Evolutionary conservation across 2,329 filamentous ascomycete genomes (phyloP).

Genomic region (Cladophialophora chaetospira): DNA sequence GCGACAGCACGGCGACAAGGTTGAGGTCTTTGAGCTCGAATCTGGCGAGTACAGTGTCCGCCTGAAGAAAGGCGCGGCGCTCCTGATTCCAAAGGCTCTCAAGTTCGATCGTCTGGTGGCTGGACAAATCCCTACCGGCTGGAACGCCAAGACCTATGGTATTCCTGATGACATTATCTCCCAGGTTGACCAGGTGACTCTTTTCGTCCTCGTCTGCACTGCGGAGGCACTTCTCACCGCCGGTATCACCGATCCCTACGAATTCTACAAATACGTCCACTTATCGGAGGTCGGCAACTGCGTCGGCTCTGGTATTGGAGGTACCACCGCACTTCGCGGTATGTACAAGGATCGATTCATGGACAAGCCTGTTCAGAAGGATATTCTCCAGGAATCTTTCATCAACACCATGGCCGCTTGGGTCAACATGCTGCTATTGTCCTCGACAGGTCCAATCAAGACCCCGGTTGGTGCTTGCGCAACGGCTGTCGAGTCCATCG

Average conservation of each 20-base stretch:
- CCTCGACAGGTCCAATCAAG: constrained; percentile 97
- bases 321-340: constrained; percentile 83
- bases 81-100: constrained; percentile 95
- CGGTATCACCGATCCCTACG: constrained; percentile 97
- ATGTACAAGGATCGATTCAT: constrained; percentile 99
- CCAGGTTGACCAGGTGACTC: constrained; percentile 93
- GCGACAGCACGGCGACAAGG: constrained; percentile 95
- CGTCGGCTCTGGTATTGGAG: constrained; percentile 97
- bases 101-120: constrained; percentile 96
- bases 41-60: constrained; percentile 93
- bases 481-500: constrained; percentile 93
- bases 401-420: constrained; percentile 99
- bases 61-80: constrained; percentile 89
- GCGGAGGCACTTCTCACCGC: constrained; percentile 87
- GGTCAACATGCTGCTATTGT: constrained; percentile 98
- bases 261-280: constrained; percentile 99
- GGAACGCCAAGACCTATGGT: constrained; percentile 95
- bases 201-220: constrained; percentile 92
- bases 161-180: constrained; percentile 96
- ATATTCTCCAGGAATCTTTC: constrained; percentile 98
- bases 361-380: constrained; percentile 96
- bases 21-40: constrained; percentile 95
- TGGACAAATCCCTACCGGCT: constrained; percentile 94
- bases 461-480: constrained; percentile 97
- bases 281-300: constrained; percentile 98